Percentiles rank a stretch among this genome's conserved stretches.
Evolutionary conservation across 768 basidiomycete genomes (phyloP).

Genomic region (Lentinula raphanica): DNA sequence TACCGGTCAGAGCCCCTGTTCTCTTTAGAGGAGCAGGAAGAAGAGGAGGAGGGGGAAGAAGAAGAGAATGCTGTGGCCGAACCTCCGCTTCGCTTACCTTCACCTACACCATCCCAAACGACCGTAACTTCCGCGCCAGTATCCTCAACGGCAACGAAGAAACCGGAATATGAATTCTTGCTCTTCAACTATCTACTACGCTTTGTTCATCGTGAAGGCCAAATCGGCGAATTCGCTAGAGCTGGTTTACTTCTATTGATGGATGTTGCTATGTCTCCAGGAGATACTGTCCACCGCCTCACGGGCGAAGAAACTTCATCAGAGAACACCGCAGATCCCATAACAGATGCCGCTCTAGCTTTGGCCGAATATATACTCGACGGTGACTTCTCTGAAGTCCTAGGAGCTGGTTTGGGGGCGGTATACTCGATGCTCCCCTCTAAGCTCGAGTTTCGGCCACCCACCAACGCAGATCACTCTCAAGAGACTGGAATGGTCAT

Average conservation of each 20-base stretch:
- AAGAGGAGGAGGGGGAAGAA: constrained; percentile 53
- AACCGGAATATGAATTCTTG: constrained; percentile 91
- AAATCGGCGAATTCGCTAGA: constrained; percentile 89
- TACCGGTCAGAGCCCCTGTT: constrained; percentile 72
- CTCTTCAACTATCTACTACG: constrained; percentile 94
- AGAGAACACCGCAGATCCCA: constrained; percentile 49
- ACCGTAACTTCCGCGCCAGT: constrained; percentile 49
- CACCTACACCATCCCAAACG: constrained; percentile 57
- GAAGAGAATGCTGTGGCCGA: constrained; percentile 17
- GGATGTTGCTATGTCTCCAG: constrained; percentile 92
- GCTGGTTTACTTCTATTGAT: constrained; percentile 91
- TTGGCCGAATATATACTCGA: constrained; percentile 92
- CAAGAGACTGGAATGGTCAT: constrained; percentile 62
- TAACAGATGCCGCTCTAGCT: constrained; percentile 80
- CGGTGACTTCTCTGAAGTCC: constrained; percentile 97
- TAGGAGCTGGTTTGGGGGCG: constrained; percentile 88
- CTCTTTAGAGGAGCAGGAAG: constrained; percentile 71
- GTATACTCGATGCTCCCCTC: constrained; percentile 88
- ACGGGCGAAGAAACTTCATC: constrained; percentile 31
- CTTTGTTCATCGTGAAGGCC: constrained; percentile 90
- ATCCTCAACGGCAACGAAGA: constrained; percentile 39
- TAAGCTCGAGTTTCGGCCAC: constrained; percentile 69
- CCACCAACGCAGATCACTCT: constrained; percentile 30
- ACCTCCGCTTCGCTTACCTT: constrained; percentile 29
- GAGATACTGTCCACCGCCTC: constrained; percentile 40